Base-by-base conservation (phyloP, 495 filamentous ascomycete species). In the Melanomma pulvis-pyrius region DNA sequence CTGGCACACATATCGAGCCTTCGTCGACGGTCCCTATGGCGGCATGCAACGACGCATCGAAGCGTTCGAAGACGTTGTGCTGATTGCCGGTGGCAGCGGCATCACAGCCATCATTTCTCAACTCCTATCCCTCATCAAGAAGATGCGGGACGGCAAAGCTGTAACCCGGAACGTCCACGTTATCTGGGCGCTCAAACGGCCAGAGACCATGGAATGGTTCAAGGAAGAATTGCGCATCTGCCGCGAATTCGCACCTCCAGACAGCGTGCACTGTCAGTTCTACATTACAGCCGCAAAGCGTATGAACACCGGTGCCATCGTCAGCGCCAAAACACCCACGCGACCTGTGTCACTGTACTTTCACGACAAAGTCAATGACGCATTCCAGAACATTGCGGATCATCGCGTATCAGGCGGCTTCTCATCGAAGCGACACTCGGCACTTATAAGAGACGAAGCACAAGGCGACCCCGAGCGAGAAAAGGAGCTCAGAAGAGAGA, bases 201-300 rank as follows among this genome's bases (percentile, higher is more conserved):
- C 91, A 36, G 93, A 97, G 77, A 91, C 91, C 8, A 92, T 98
- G 84, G 92, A 96, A 74, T 98, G 93, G 93, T 98, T 98, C 83
- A 90, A 90, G 74, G 93, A 97, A 79, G 94, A 97, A 74, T 82
- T 97, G 47, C 83, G 91, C 51, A 92, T 97, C 70, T 94, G 93
- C 78, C 82, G 91, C 65, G 89, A 97, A 73, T 86, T 84, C 68
- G 90, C 93, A 56, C 90, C 92, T 26, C 84, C 90, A 49, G 89
- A 92, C 76, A 86, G 87, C 26, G 90, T 98, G 8, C 88, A 89
- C 28, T 97, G 92, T 80, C 92, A 96, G 75, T 97, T 97, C 81
- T 98, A 90, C 78, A 89, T 97, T 57, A 98, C 93, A 0, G 82
- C 83, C 19, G 82, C 86, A 29, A 89, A 87, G 71, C 84, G 86